Conservation (phyloP, 2,329 filamentous ascomycete species). For the Plenodomus biglobosus region DNA sequence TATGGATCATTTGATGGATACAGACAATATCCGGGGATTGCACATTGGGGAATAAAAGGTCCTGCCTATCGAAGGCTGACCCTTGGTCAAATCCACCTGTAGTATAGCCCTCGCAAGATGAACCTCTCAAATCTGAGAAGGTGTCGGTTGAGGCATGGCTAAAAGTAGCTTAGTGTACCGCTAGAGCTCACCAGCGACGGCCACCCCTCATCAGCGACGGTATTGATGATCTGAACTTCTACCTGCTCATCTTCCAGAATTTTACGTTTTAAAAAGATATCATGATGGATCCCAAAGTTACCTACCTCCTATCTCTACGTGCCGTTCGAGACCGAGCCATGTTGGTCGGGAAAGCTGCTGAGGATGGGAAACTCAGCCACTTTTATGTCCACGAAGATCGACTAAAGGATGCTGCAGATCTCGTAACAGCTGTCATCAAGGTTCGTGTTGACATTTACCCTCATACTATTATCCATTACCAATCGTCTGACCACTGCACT, state of each 20-base stretch:
- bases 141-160: too few species aligned
- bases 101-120: too few species aligned
- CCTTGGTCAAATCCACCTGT: too few species aligned
- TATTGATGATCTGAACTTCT: too few species aligned
- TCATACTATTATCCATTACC: background rate
- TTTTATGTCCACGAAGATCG: slow-evolving; percentile 84
- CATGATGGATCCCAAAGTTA: slow-evolving; percentile 26
- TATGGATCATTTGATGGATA: background rate
- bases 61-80: too few species aligned
- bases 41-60: too few species aligned
- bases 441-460: slow-evolving; percentile 47
- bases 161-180: too few species aligned
- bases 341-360: slow-evolving; percentile 27
- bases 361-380: slow-evolving; percentile 62
- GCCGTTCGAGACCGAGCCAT: slow-evolving; percentile 33
- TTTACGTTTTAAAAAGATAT: too few species aligned
- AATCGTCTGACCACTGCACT: background rate
- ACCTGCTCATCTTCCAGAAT: too few species aligned
- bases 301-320: slow-evolving; percentile 31
- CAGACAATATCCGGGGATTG: background rate
- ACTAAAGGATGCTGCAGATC: slow-evolving; percentile 75
- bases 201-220: too few species aligned
- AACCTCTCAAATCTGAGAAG: too few species aligned
- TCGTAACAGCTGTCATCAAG: slow-evolving; percentile 88
- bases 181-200: too few species aligned